Evolutionary conservation across 495 filamentous ascomycete genomes (phyloP), one percentile per base, ranked within the genome.

Genomic region (Talaromyces thailandensis): DNA sequence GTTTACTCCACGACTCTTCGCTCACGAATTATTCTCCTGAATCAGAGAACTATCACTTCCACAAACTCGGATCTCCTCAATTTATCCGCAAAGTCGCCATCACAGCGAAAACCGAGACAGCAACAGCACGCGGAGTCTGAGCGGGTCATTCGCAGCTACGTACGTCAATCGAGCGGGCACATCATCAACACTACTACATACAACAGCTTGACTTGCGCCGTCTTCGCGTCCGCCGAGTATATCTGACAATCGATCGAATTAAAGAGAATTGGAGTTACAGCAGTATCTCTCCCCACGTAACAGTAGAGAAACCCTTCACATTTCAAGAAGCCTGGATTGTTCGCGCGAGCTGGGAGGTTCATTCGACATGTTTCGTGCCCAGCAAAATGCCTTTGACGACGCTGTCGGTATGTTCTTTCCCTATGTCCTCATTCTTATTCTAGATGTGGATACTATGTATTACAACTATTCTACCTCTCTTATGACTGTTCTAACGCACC

Each of bases 371-470:
- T 93, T 93, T 76, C 86, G 89, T 72, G 82, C 86, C 35, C 89
- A 91, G 73, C 83, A 85, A 70, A 93, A 91, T 74, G 81, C 83
- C 28, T 91, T 93, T 65, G 89, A 93, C 71, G 89, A 91, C 68
- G 88, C 87, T 67, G 85, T 93, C 76, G 87, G 89, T 91, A 80
- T 73, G 85, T 77, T 62, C 12, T 64, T 23, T 24, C 7, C 29
- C 11, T 12, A n/a, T 25, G 28, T n/a, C 0, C 26, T 1, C 50
- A 9, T 6, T 25, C 23, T 3, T 29, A 0, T 56, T 0, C 12
- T n/a, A n/a, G n/a, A n/a, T n/a, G n/a, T n/a, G n/a, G n/a, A n/a
- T n/a, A n/a, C n/a, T n/a, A n/a, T n/a, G n/a, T n/a, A n/a, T n/a
- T n/a, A n/a, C n/a, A n/a, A n/a, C n/a, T n/a, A n/a, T n/a, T n/a